Percentiles rank a stretch among this genome's conserved stretches.
Evolutionary conservation across 148 eudicot genomes (phyloP).

Genomic region (Nepenthes mirabilis): DNA sequence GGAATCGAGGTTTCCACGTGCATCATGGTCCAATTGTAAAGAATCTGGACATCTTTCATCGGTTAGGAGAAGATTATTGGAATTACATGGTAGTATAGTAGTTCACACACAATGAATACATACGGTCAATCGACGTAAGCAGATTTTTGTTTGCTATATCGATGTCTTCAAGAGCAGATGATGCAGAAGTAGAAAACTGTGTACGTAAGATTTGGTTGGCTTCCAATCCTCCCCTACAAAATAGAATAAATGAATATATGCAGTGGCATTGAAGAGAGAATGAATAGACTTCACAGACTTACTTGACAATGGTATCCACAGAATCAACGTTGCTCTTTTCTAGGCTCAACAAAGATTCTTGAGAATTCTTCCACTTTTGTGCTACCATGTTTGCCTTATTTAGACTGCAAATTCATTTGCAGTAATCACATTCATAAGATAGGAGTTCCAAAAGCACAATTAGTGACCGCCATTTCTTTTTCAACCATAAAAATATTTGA

Average conservation of each 20-base stretch:
- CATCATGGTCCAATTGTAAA: constrained; percentile 80
- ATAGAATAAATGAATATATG: background rate
- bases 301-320: constrained; percentile 72
- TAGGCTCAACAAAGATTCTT: constrained; percentile 65
- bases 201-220: constrained; percentile 61
- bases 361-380: constrained; percentile 82
- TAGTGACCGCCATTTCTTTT: no score
- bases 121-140: constrained; percentile 68
- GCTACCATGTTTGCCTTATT: constrained; percentile 65
- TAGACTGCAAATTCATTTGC: constrained; percentile 34
- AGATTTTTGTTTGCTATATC: constrained; percentile 65
- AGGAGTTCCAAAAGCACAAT: background rate
- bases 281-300: constrained; percentile 2
- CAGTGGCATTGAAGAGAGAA: background rate
- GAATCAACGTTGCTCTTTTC: constrained; percentile 82
- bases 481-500: background rate
- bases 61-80: constrained; percentile 5
- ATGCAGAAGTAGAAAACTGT: constrained; percentile 66
- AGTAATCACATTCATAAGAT: background rate
- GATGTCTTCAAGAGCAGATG: constrained; percentile 62
- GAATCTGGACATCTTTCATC: constrained; percentile 36
- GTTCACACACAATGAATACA: constrained; percentile 11
- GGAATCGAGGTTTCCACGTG: constrained; percentile 67
- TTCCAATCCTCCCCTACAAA: constrained; percentile 64
- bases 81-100: background rate